Percentiles rank a stretch among this genome's conserved stretches.
phyloP scores from a whole-genome alignment of 2,329 filamentous ascomycete genomes.

The Alternaria consortialis region DNA sequence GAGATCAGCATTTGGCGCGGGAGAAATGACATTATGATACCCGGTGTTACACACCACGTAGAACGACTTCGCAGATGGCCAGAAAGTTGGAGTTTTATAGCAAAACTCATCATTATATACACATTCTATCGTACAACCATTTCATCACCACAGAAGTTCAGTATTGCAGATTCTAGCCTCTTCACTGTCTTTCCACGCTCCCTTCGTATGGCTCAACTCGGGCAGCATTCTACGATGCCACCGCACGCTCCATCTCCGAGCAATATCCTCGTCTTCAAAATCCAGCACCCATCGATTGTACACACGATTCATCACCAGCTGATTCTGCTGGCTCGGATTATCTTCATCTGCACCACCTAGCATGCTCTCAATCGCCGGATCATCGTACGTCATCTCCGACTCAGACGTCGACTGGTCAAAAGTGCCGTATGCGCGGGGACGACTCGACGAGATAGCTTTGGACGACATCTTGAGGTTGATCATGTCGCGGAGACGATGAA shows the following conservation, averaged over 20 bases:
- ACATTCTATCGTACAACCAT: background rate
- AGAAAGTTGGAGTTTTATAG: background rate
- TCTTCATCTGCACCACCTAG: constrained; percentile 22
- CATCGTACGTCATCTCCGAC: constrained; percentile 20
- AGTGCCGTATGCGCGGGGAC: constrained; percentile 32
- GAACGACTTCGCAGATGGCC: background rate
- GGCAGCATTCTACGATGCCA: constrained; percentile 63
- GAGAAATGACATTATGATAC: constrained; percentile 22
- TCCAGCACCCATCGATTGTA: constrained; percentile 63
- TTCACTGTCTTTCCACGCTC: constrained; percentile 42
- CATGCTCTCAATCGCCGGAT: constrained; percentile 24
- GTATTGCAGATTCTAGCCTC: constrained; percentile 55
- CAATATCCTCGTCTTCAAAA: constrained; percentile 65
- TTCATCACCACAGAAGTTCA: constrained; percentile 59
- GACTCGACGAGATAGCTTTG: constrained; percentile 27
- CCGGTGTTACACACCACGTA: constrained; percentile 14
- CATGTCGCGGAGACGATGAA: constrained; percentile 41
- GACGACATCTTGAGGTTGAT: constrained; percentile 34
- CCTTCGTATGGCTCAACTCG: constrained; percentile 16
- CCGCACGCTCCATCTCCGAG: constrained; percentile 60
- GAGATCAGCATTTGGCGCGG: background rate
- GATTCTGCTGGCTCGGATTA: constrained; percentile 26
- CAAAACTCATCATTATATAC: background rate
- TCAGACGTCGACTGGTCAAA: constrained; percentile 3
- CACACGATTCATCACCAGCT: constrained; percentile 47